Percentiles rank a stretch among this genome's conserved stretches.
phyloP scores from a whole-genome alignment of 2,329 filamentous ascomycete species.

The Pseudonectria buxi region DNA sequence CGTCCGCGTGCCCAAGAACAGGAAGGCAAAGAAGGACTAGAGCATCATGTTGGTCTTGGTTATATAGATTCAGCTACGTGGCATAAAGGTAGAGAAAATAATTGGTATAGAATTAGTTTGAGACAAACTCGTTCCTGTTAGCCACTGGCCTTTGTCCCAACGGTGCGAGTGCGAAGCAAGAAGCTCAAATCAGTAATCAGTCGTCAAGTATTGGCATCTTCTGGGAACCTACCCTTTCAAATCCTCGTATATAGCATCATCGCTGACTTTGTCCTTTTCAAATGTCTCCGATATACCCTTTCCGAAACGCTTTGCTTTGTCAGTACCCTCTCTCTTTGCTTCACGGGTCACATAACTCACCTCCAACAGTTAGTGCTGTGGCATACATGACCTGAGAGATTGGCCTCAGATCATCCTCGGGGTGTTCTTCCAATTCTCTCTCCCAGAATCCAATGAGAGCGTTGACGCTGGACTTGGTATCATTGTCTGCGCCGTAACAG shows the following conservation, averaged over 20 bases:
- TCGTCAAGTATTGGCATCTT: no score
- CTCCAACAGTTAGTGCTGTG: constrained; percentile 46
- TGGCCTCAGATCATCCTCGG: constrained; percentile 37
- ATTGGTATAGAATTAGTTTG: no score
- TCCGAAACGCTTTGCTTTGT: background rate
- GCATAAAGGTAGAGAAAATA: no score
- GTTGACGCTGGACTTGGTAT: constrained; percentile 18
- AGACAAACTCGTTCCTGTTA: no score
- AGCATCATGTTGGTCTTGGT: background rate
- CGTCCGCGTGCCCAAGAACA: constrained; percentile 29
- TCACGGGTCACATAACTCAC: constrained; percentile 30
- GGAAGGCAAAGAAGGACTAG: constrained; percentile 12
- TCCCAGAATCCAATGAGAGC: constrained; percentile 30
- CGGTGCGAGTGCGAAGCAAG: no score
- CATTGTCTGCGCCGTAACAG: constrained; percentile 28
- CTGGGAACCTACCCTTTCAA: no score
- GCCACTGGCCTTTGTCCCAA: no score
- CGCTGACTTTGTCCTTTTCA: no score
- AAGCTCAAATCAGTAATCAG: no score
- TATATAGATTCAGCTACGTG: no score
- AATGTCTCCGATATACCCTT: background rate
- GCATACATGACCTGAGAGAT: constrained; percentile 54
- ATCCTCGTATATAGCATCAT: no score
- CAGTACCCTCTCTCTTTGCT: background rate
- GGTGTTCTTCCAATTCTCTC: constrained; percentile 25